Conservation (phyloP, 352 stramenopile species). For the Pythium guiyangense region DNA sequence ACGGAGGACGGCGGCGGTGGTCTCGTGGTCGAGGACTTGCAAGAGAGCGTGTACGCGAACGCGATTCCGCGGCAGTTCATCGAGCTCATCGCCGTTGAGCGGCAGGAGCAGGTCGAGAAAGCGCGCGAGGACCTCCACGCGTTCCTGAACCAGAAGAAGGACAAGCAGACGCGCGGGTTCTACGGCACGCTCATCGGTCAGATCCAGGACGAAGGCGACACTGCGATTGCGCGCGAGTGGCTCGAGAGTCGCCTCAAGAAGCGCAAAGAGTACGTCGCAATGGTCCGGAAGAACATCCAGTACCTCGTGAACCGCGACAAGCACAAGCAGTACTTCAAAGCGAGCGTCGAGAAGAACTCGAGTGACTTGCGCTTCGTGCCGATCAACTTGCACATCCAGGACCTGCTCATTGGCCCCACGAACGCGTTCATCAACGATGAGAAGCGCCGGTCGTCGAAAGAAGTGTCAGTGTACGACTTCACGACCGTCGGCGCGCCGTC, state of each 20-base stretch:
- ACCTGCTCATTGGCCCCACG: slow-evolving; percentile 76
- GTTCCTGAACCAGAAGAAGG: slow-evolving; percentile 86
- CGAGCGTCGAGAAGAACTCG: slow-evolving; percentile 84
- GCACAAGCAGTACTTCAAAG: slow-evolving; percentile 88
- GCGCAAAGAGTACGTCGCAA: slow-evolving; percentile 77
- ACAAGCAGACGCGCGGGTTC: slow-evolving; percentile 76
- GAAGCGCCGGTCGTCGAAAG: slow-evolving; percentile 64
- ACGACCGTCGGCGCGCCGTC: slow-evolving; percentile 78
- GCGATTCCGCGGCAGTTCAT: slow-evolving; percentile 79
- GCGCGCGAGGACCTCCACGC: slow-evolving; percentile 70
- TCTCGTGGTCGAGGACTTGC: slow-evolving; percentile 80
- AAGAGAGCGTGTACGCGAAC: slow-evolving; percentile 76
- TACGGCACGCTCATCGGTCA: slow-evolving; percentile 85
- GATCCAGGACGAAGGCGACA: slow-evolving; percentile 84
- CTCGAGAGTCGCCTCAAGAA: slow-evolving; percentile 74
- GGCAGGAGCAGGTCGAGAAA: slow-evolving; percentile 76
- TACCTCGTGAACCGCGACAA: slow-evolving; percentile 85
- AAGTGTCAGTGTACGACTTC: slow-evolving; percentile 82
- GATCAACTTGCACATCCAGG: slow-evolving; percentile 87
- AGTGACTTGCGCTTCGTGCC: slow-evolving; percentile 78
- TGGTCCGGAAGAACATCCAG: slow-evolving; percentile 82
- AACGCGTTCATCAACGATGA: slow-evolving; percentile 86
- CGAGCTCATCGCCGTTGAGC: slow-evolving; percentile 70
- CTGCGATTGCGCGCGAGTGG: slow-evolving; percentile 68
- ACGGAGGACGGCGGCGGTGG: slow-evolving; percentile 73